Conservation (phyloP, 2,329 filamentous ascomycete species). For the Achaetomium macrosporum region DNA sequence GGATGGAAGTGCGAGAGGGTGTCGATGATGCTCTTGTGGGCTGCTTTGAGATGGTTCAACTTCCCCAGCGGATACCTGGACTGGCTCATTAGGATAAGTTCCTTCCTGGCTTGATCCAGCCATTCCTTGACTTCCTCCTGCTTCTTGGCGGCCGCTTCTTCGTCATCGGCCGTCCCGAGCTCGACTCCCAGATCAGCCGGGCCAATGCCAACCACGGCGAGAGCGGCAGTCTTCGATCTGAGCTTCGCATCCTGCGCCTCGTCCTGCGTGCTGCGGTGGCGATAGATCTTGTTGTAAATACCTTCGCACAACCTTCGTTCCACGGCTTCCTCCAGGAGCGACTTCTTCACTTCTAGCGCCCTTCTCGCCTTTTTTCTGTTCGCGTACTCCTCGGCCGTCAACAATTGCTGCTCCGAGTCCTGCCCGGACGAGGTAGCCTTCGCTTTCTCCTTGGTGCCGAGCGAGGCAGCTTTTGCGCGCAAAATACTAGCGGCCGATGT, state of each 20-base stretch:
- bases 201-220: slow-evolving; percentile 87
- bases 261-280: slow-evolving; percentile 85
- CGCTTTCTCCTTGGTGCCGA: slow-evolving; percentile 47
- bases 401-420: slow-evolving; percentile 69
- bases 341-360: slow-evolving; percentile 69
- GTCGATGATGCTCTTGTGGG: slow-evolving; percentile 93
- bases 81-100: slow-evolving; percentile 76
- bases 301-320: slow-evolving; percentile 80
- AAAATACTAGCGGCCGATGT: slow-evolving; percentile 52
- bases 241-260: slow-evolving; percentile 93
- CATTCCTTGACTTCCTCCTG: slow-evolving; percentile 65
- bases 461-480: slow-evolving; percentile 49
- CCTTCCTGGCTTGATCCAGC: slow-evolving; percentile 64
- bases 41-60: slow-evolving; percentile 77
- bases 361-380: slow-evolving; percentile 73
- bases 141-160: slow-evolving; percentile 53
- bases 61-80: slow-evolving; percentile 87
- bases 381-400: slow-evolving; percentile 78
- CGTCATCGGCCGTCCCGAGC: slow-evolving; percentile 50
- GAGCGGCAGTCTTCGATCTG: slow-evolving; percentile 84
- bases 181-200: slow-evolving; percentile 79
- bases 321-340: slow-evolving; percentile 80
- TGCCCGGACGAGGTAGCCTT: slow-evolving; percentile 36
- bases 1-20: slow-evolving; percentile 63
- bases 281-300: slow-evolving; percentile 83